Evolutionary conservation across 2,329 filamentous ascomycete genomes (phyloP), one percentile per base, ranked within the genome.

Genomic region (Leptographium galeiforme): DNA sequence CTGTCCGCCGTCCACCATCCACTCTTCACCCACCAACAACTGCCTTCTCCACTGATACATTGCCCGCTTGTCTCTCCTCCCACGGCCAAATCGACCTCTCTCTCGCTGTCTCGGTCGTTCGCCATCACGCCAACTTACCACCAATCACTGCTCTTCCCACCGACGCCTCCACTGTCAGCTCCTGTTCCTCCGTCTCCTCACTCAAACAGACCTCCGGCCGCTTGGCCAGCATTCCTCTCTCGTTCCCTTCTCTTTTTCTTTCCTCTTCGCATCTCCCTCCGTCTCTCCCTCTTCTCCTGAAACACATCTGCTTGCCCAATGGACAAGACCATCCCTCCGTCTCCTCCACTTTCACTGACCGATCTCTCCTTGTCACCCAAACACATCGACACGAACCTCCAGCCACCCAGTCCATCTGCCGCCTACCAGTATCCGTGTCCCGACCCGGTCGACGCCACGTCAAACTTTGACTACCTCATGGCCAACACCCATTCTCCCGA

Each of bases 311-410:
- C 41, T 48, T 43, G 40, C 49, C 51, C 50, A 54, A 67, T 75
- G 72, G 67, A 66, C 56, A 67, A 63, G 52, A 63, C 62, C 52
- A 62, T 66, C 46, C 68, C 72, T 39, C 70, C 68, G 45, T 76
- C 75, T 25, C 74, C 76, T 55, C 69, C 71, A 52, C 69, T 69
- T 19, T 72, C 70, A 19, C 59, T 64, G 48, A 60, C 60, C 54
- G 68, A 50, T 36, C 45, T 5, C 16, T 34, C 33, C 33, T 19
- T 66, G 54, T 67, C 68, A 41, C 67, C 73, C 55, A 68, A 72
- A 54, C 70, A 75, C 57, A 75, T 74, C 61, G 61, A 65, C 43
- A 61, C 64, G 30, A 57, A 57, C 38, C 56, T 62, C 30, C 63
- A 63, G 44, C 57, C 60, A 13, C 61, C 57, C 45, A 63, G 64